Base-by-base conservation (phyloP, 2,329 filamentous ascomycete species). In the Exutisphaerella laricina region DNA sequence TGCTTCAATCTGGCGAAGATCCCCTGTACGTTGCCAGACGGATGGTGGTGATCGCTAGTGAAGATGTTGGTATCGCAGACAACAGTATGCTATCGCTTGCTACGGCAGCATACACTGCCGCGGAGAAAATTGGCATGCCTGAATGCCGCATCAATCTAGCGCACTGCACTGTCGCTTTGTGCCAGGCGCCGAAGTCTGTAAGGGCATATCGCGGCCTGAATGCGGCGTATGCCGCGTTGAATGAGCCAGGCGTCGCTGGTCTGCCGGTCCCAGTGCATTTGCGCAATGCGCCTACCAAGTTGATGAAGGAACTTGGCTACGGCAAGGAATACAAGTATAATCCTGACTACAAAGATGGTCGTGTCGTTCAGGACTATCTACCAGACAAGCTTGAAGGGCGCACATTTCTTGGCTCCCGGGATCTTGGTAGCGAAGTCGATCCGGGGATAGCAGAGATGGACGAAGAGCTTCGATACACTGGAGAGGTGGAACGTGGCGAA, bases 291-390 rank as follows among this genome's bases (percentile, higher is more conserved):
- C 90, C 92, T 0, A 97, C 92, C 1, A 77, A 82, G 53, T 63
- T 97, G 52, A 94, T 98, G 90, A 85, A 89, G 57, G 90, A 96
- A 54, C 69, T 97, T 53, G 90, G 88, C 0, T 94, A 88, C 59
- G 89, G 89, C 0, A 82, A 80, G 37, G 85, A 88, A 62, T 98
- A 98, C 66, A 97, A 97, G 66, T 97, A 98, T 60, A 94, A 94
- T 54, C 92, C 92, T 0, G 86, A 94, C 55, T 98, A 90, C 59
- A 68, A 77, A 38, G 80, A 89, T 48, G 92, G 92, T 0, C 78
- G 70, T 54, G 90, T 97, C 1, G 76, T 72, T 50, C 92, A 98
- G 68, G 84, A 89, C 17, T 98, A 97, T 65, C 66, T 98, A n/a
- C 92, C 92, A 0, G 82, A 87, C 8, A 77, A 77, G 42, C 65